Base-by-base conservation (phyloP, 495 filamentous ascomycete species). In the Pyrenula massariospora region DNA sequence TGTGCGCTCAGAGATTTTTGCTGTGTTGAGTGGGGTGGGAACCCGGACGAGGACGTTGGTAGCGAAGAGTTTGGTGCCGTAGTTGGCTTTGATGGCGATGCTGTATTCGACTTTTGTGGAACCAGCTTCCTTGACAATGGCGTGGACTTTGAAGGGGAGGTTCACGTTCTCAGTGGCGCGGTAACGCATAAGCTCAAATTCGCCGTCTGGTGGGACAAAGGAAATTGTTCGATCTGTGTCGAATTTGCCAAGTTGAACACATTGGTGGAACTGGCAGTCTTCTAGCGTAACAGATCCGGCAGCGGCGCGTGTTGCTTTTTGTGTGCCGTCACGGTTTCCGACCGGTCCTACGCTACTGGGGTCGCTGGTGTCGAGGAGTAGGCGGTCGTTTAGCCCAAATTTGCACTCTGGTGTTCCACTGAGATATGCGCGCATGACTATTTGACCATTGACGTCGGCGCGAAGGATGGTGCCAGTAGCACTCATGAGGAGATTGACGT, bases 151-250 rank as follows among this genome's bases (percentile, higher is more conserved):
- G 80, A 99, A 99, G 8, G 94, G 94, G 15, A 99, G 78, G 68
- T 99, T 99, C 66, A 99, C 92, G 65, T 99, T 97, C 69, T 99
- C 94, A 21, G 93, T 97, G n/a, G 94, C 92, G 59, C 94, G 89
- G 73, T 99, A 99, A 21, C 91, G 86, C 94, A 99, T 99, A 56
- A 99, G 80, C 75, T 99, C 94, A 71, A 99, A 99, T 63, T 96
- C 92, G 59, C 94, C 94, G 72, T 99, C 94, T 23, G 94, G 94
- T 36, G 94, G 94, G 31, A 99, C 84, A 71, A 99, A 99, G 22
- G 86, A 91, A 70, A 99, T 99, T 67, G 95, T 99, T 54, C 94
- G 83, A 69, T 99, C 94, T 1, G 88, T 87, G 73, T 97, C 93
- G 67, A 99, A 99, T 65, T 91, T 95, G 31, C 91, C 90, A 23